Evolutionary conservation across 2,329 filamentous ascomycete genomes (phyloP), one percentile per base, ranked within the genome.

Genomic region (Fusarium chaquense): DNA sequence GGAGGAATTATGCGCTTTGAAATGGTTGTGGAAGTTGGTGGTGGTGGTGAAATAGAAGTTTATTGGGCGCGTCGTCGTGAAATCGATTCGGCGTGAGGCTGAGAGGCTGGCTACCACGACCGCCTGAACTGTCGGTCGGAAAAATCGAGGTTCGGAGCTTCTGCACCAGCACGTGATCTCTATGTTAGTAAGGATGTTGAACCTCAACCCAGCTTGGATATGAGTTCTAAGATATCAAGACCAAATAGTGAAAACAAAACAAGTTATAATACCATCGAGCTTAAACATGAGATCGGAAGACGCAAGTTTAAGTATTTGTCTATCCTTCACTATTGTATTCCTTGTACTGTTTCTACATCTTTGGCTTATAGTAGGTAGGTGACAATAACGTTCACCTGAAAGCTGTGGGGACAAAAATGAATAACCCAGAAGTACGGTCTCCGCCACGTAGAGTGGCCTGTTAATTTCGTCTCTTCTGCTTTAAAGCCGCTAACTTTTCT

Each of bases 81-180:
- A 58, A 62, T 71, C 57, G 63, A 58, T 69, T 67, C 58, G 55
- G 62, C 70, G 72, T 75, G 73, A 75, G 73, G 73, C 73, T 75
- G 73, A 74, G 73, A 75, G 73, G 72, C 72, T 73, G 62, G 65
- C 65, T 69, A 69, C 47, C 49, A 58, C 56, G 52, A 54, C 61
- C 56, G 49, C 60, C 70, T 73, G 69, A 73, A 75, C 76, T 76
- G 73, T 75, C 72, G 74, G 74, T 75, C 74, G 74, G 75, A 76
- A 77, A 77, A 77, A 77, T 76, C 61, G 57, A 73, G 72, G 68
- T 55, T 67, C 56, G 51, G 58, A 74, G 70, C 70, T 75, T 32
- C 44, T 58, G 45, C 36, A 45, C 43, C 4, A 15, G 7, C 73
- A 75, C 73, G 73, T 75, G 73, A 75, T 41, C 49, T 52, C 9